Evolutionary conservation across 2,329 filamentous ascomycete species (phyloP), one percentile per base, ranked within the genome.

Genomic region (Pseudogymnoascus verrucosus): DNA sequence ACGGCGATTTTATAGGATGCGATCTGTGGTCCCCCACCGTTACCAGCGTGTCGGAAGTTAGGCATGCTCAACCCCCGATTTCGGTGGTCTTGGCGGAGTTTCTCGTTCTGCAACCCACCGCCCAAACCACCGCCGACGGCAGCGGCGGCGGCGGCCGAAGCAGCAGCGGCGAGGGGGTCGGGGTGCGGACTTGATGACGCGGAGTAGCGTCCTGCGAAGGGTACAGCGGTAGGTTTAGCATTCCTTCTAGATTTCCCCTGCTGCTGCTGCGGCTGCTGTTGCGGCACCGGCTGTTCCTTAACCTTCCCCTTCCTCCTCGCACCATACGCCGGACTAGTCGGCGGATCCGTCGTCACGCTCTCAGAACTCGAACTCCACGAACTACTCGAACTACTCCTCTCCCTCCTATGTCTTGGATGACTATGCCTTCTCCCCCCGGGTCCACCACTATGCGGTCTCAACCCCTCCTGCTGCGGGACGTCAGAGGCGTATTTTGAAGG

Each of bases 1-100:
- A 62, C 61, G 12, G 60, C 31, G 31, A 40, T 61, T 14, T 61
- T 65, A 65, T n/a, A 69, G 37, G 54, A 73, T 69, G 36, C 40
- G 4, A 44, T 44, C 14, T 44, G 19, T 21, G 40, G 40, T 2
- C 40, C 40, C 8, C 19, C 40, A 1, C 40, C 40, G 28, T 7
- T 7, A 10, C 16, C 40, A 3, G 19, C 40, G 19, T 44, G 40
- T 1, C 40, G 40, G 19, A 44, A 44, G 19, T 44, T 44, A 11
- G 40, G 40, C 40, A 44, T 44, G 10, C 19, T 23, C 2, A 44
- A 6, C 19, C 40, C 40, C 10, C 40, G 19, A 23, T 44, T 44
- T 1, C 40, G 40, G 19, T 44, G 40, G 19, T 44, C 40, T 5
- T 44, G 40, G 40, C 40, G 40, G 8, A 44, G 40, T 21, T 44